Percentiles rank a stretch among this genome's conserved stretches.
These are phyloP conservation scores for Metarhizium brunneum DNA, from an alignment of 2,329 filamentous ascomycete species.

Conservation along the genomic window DNA sequence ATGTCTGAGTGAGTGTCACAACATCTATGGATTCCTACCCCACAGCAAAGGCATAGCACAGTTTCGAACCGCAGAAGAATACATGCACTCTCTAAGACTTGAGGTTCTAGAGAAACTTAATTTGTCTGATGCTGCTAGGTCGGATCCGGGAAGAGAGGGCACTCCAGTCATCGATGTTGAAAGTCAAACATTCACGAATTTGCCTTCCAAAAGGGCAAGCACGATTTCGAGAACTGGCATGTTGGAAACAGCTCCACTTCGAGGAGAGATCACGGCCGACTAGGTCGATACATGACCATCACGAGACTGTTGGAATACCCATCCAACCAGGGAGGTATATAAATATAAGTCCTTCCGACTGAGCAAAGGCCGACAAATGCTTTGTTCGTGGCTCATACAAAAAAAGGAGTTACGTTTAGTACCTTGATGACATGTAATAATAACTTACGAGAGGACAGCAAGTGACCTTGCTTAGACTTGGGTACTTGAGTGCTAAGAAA, in stretches of 20 bases:
- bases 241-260: slow-evolving; percentile 44
- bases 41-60: slow-evolving; percentile 41
- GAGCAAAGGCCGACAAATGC: neutral
- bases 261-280: slow-evolving; percentile 16
- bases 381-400: neutral
- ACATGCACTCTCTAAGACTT: slow-evolving; percentile 42
- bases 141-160: slow-evolving; percentile 28
- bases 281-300: neutral
- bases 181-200: slow-evolving; percentile 44
- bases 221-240: slow-evolving; percentile 34
- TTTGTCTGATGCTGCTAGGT: slow-evolving; percentile 13
- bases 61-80: slow-evolving; percentile 41
- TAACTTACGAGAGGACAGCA: no score
- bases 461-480: no score
- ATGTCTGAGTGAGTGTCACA: slow-evolving; percentile 61
- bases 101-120: slow-evolving; percentile 39
- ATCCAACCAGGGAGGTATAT: neutral
- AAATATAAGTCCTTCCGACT: neutral
- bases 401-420: no score
- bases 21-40: slow-evolving; percentile 42
- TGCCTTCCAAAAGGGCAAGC: slow-evolving; percentile 45
- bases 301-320: neutral
- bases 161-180: slow-evolving; percentile 21
- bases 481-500: no score
- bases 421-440: no score